Percentiles rank a stretch among this genome's conserved stretches.
phyloP scores from a whole-genome alignment of 2,329 filamentous ascomycete genomes.

The Cercospora sp. region DNA sequence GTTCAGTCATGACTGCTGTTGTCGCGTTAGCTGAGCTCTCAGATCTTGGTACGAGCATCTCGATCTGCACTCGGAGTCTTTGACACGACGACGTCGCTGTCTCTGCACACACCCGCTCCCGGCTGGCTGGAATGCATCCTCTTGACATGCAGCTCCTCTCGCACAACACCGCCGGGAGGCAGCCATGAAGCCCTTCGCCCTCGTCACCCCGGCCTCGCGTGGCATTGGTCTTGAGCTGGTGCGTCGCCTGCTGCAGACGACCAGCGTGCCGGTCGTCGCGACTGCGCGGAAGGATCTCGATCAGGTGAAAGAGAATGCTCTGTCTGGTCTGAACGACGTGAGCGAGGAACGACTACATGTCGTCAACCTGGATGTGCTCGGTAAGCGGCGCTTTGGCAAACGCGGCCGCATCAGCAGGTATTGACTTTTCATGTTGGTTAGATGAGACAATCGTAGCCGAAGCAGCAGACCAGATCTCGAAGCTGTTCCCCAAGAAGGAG shows the following conservation, averaged over 20 bases:
- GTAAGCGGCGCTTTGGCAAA: conserved; percentile 41
- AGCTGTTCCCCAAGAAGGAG: conserved; percentile 39
- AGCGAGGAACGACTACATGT: conserved; percentile 53
- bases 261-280: conserved; percentile 59
- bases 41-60: not conserved
- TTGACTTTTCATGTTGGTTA: conserved; percentile 29
- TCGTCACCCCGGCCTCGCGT: conserved; percentile 61
- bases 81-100: conserved; percentile 6
- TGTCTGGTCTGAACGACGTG: conserved; percentile 52
- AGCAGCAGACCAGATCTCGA: conserved; percentile 50
- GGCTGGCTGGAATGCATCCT: not conserved
- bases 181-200: conserved; percentile 49
- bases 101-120: not conserved
- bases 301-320: conserved; percentile 51
- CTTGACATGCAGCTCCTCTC: not conserved
- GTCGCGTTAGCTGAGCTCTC: not conserved
- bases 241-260: conserved; percentile 58
- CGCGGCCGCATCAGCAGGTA: not conserved
- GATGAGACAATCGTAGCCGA: conserved; percentile 63
- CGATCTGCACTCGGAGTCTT: conserved; percentile 10
- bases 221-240: conserved; percentile 65
- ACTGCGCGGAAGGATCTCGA: conserved; percentile 58
- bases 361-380: conserved; percentile 57
- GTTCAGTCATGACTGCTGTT: not conserved
- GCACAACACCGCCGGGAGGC: not conserved